Evolutionary conservation across 1,284 basidiomycete genomes (phyloP).

Genomic region (Ceratobasidium sp.): DNA sequence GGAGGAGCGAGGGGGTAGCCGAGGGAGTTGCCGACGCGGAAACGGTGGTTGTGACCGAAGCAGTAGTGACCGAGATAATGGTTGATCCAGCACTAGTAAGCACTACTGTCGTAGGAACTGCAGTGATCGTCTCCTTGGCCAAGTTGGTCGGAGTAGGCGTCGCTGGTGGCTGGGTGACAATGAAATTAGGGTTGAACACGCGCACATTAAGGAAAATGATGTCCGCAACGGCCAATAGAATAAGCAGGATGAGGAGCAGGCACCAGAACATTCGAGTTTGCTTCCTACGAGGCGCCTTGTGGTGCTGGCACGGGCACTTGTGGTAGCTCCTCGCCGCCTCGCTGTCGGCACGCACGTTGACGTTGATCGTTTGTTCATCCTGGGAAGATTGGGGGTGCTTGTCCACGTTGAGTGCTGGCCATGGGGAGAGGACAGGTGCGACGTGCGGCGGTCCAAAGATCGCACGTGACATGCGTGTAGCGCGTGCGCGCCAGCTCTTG

Average conservation of each 20-base stretch:
- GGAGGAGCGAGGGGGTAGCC: slow-evolving; percentile 57
- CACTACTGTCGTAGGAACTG: slow-evolving; percentile 22
- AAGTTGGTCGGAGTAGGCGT: slow-evolving; percentile 29
- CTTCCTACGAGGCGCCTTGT: slow-evolving; percentile 53
- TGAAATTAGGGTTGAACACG: slow-evolving; percentile 50
- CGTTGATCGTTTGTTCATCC: slow-evolving; percentile 21
- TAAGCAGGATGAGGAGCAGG: slow-evolving; percentile 55
- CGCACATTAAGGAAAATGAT: slow-evolving; percentile 58
- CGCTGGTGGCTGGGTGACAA: slow-evolving; percentile 11
- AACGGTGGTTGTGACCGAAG: slow-evolving; percentile 32
- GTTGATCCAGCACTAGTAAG: slow-evolving; percentile 47
- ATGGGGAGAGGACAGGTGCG: slow-evolving; percentile 8
- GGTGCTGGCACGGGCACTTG: slow-evolving; percentile 53
- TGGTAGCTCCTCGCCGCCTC: slow-evolving; percentile 48
- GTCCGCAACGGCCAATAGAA: slow-evolving; percentile 61
- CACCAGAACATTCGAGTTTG: slow-evolving; percentile 52
- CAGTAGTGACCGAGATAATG: slow-evolving; percentile 15
- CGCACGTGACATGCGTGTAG: slow-evolving; percentile 34
- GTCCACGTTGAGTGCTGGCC: slow-evolving; percentile 39
- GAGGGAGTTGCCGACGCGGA: slow-evolving; percentile 49
- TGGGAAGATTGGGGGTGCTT: slow-evolving; percentile 6
- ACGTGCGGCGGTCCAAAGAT: slow-evolving; percentile 15
- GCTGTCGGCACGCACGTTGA: slow-evolving; percentile 49
- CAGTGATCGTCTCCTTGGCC: slow-evolving; percentile 7
- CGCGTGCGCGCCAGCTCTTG: slow-evolving; percentile 27